These are phyloP conservation scores for Lachnellula cervina DNA, from an alignment of 2,329 filamentous ascomycete genomes.

Conservation along the genomic window DNA sequence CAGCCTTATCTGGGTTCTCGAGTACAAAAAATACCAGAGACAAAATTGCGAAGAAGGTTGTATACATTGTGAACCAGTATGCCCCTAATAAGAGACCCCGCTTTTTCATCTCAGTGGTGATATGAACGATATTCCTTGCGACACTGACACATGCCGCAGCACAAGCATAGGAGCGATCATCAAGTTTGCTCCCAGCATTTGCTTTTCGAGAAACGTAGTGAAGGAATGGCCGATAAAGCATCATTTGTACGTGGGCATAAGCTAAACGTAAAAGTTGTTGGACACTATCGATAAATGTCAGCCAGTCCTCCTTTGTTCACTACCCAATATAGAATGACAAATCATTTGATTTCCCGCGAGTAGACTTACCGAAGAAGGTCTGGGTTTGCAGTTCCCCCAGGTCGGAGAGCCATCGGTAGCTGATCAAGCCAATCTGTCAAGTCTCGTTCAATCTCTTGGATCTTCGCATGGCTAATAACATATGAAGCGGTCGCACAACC, in stretches of 20 bases:
- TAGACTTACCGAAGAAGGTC: constrained; percentile 67
- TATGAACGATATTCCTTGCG: constrained; percentile 69
- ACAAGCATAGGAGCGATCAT: constrained; percentile 74
- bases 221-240: constrained; percentile 76
- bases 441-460: constrained; percentile 60
- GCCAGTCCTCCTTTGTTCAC: no score
- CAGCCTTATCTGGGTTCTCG: constrained; percentile 72
- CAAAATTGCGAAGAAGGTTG: constrained; percentile 75
- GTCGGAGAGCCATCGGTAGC: constrained; percentile 71
- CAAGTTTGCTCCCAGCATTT: constrained; percentile 50
- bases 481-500: constrained; percentile 43
- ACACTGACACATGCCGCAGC: constrained; percentile 56
- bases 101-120: constrained; percentile 72
- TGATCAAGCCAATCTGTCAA: constrained; percentile 59
- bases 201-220: constrained; percentile 71
- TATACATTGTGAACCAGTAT: constrained; percentile 84
- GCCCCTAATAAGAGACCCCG: constrained; percentile 71
- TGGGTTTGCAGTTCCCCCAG: constrained; percentile 69
- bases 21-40: constrained; percentile 75
- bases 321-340: neutral
- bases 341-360: neutral
- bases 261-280: constrained; percentile 73
- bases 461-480: constrained; percentile 57
- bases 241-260: constrained; percentile 79
- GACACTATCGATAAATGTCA: constrained; percentile 37